Conservation (phyloP, 176 grass and related monocot species). For the barley (Hordeum vulgare) region MorexV3_pseudomolecules_assembly NC_058521.1:595222204-595222703, state of each 20-base stretch:
- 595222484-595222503: background rate
- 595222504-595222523: background rate
- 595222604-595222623: too few species aligned
- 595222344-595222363: too few species aligned
- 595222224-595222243: background rate
- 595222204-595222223: slow-evolving; percentile 14
- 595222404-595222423: background rate
- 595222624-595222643: too few species aligned
- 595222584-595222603: too few species aligned
- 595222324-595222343: background rate
- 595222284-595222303: background rate
- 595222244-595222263: background rate
- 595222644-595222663: too few species aligned
- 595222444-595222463: background rate
- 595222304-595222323: slow-evolving; percentile 16
- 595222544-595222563: too few species aligned
- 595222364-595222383: background rate
- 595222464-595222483: background rate
- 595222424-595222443: background rate
- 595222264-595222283: background rate
- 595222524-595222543: too few species aligned
- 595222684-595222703: too few species aligned
- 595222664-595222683: too few species aligned
- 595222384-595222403: background rate
- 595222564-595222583: too few species aligned